Evolutionary conservation across 129 eudicot species (phyloP).

Genomic region (Lactuca sativa): DNA sequence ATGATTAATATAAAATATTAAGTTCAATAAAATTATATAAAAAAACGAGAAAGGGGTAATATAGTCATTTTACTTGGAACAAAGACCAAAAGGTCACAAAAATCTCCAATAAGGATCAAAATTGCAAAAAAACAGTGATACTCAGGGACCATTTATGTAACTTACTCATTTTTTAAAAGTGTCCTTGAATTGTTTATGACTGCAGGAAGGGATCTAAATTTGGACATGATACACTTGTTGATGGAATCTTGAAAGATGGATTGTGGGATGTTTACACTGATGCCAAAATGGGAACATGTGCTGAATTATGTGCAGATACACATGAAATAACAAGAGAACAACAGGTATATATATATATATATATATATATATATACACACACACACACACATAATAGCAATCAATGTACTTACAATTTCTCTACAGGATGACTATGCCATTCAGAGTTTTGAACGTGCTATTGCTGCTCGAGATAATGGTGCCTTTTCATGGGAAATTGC

Average conservation of each 20-base stretch:
- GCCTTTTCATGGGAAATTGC: constrained; percentile 93
- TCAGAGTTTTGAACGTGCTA: constrained; percentile 94
- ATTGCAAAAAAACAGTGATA: too few species aligned
- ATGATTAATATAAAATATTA: not conserved
- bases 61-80: not conserved
- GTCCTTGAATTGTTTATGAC: constrained; percentile 15
- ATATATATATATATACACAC: too few species aligned
- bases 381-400: not conserved
- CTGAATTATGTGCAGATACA: constrained; percentile 88
- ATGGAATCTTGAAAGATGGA: constrained; percentile 93
- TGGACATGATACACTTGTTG: constrained; percentile 92
- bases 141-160: not conserved
- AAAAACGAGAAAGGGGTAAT: not conserved
- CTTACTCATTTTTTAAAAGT: not conserved
- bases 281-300: constrained; percentile 84
- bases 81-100: not conserved
- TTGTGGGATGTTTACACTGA: constrained; percentile 92
- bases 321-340: constrained; percentile 82
- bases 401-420: not conserved
- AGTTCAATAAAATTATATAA: not conserved
- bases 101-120: not conserved
- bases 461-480: constrained; percentile 87
- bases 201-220: constrained; percentile 93
- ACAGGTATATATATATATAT: constrained; percentile 47
- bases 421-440: constrained; percentile 87